A percentile compares a stretch with the other conserved stretches of the same genome.
Evolutionary conservation across 441 rosid species (phyloP).

Genomic region (Erysimum cheiri): DNA sequence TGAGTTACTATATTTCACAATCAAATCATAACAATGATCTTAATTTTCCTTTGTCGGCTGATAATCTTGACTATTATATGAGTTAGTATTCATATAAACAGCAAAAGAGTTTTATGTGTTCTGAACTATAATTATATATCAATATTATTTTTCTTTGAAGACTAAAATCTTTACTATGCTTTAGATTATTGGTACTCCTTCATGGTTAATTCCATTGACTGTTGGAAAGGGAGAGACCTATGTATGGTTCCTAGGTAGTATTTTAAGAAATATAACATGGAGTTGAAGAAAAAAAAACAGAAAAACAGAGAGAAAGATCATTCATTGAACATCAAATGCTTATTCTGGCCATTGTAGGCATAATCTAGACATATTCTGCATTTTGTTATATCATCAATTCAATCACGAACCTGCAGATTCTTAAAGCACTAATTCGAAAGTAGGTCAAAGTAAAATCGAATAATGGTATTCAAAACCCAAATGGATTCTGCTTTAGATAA

Average conservation of each 20-base stretch:
- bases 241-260: not conserved
- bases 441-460: constrained; percentile 8
- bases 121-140: not conserved
- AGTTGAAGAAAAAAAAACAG: too few relatives aligned
- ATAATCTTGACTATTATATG: not conserved
- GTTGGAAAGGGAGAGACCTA: not conserved
- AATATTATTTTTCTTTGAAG: not conserved
- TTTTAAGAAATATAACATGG: too few relatives aligned
- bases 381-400: not conserved
- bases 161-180: not conserved
- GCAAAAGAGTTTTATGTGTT: too few relatives aligned
- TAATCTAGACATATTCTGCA: not conserved
- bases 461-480: constrained; percentile 1
- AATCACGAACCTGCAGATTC: constrained; percentile 22
- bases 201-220: not conserved
- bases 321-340: constrained; percentile 18
- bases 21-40: not conserved
- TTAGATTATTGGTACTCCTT: too few relatives aligned
- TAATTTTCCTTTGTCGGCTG: not conserved
- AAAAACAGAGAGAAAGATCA: not conserved
- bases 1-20: constrained; percentile 1
- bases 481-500: constrained; percentile 27
- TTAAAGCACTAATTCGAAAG: constrained; percentile 21
- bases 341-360: constrained; percentile 1
- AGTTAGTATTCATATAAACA: not conserved